Evolutionary conservation across 1,284 basidiomycete species (phyloP), one percentile per base, ranked within the genome.

Genomic region (Malassezia psittaci): DNA sequence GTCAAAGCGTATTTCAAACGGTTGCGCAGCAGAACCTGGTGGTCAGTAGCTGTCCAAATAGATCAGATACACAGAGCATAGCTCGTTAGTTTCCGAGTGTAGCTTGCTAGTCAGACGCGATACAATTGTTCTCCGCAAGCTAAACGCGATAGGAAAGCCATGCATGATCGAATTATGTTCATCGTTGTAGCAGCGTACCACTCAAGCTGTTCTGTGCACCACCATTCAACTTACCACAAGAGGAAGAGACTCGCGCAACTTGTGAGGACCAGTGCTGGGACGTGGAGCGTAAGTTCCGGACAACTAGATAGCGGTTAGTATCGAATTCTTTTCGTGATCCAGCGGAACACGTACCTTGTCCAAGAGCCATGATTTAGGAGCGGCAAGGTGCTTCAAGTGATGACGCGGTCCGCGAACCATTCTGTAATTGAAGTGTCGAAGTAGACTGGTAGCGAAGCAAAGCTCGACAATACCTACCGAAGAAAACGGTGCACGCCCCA

Each of bases 331-430:
- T 19, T 33, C 18, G 43, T 21, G n/a, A 45, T 15, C 11, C 7
- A 16, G 21, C 15, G 15, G 5, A 21, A 13, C 16, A 51, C 53
- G n/a, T 55, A 55, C 54, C 54, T 98, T 98, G 83, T 96, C 90
- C 69, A 98, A 83, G 90, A 98, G 94, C 94, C 94, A 98, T 81
- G 89, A 88, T 59, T 89, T 93, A 66, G 94, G 94, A 70, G 94
- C 94, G 71, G 86, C 85, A 67, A 96, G 84, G 77, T 93, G 88
- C 84, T 96, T 96, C 81, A 96, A 83, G 79, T 98, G 93, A 81
- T 96, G 96, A 86, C 90, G 93, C 69, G 93, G 93, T 85, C 93
- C 93, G 79, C 91, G 71, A 66, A 71, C 71, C 71, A 69, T 64
- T 67, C 62, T 52, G 43, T 50, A 44, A 48, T 36, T 46, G 19